Base-by-base conservation (phyloP, 2,329 filamentous ascomycete species). In the Fusarium robinianum region DNA sequence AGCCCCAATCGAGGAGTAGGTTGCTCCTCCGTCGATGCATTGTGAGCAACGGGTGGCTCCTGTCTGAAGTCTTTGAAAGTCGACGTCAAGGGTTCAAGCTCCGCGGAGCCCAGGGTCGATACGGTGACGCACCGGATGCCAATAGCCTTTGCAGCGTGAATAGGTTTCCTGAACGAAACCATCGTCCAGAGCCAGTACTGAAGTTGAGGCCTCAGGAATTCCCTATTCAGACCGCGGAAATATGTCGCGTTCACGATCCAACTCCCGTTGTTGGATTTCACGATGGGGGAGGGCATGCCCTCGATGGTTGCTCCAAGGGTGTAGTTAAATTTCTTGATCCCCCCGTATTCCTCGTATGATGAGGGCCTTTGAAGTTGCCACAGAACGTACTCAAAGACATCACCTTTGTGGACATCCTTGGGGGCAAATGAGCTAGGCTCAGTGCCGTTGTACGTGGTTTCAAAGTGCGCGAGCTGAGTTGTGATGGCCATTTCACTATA, bases 81-180 rank as follows among this genome's bases (percentile, higher is more conserved):
- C 5, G 25, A 27, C n/a, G 25, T 27, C 16, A 12, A 8, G 25
- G n/a, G n/a, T n/a, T 27, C 38, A 6, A 47, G 14, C 8, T 22
- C 23, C 17, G 44, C 44, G 8, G 11, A 19, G 25, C 44, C 44
- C 21, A 38, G 22, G 14, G 9, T 31, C 15, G 44, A 47, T n/a
- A 32, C 26, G 15, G 18, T 12, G 11, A 41, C 37, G 25, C 44
- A 47, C 7, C 44, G 44, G 25, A 47, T 32, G 19, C 44, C 44
- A 19, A 47, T 47, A n/a, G 44, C 31, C 10, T 23, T 16, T 6
- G 44, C 37, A 16, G 41, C 23, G 4, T 21, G 27, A 12, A 27
- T 27, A n/a, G 25, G 16, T n/a, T n/a, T 12, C 12, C 16, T 27
- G 3, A 27, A 14, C 3, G n/a, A 14, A 14, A 14, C 25, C 25